These are phyloP conservation scores for Diaporthe aspalathi DNA, from an alignment of 2,329 filamentous ascomycete species.

Conservation along the genomic window DNA sequence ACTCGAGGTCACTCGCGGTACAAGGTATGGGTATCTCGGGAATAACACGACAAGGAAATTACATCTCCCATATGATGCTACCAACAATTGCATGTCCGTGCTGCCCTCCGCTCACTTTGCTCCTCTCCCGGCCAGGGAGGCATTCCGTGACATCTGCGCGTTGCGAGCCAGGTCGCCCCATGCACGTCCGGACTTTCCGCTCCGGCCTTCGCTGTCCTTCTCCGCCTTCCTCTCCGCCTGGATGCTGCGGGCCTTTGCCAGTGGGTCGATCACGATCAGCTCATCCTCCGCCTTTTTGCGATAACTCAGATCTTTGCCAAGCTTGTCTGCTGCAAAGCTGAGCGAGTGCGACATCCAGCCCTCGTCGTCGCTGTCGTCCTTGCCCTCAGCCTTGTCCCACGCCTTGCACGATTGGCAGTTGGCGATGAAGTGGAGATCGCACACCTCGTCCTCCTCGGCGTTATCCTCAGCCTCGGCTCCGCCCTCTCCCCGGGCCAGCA, in stretches of 20 bases:
- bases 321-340: constrained; percentile 86
- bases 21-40: constrained; percentile 26
- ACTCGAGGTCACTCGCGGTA: not conserved
- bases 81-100: not conserved
- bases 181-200: constrained; percentile 63
- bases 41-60: not conserved
- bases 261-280: constrained; percentile 90
- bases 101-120: constrained; percentile 55
- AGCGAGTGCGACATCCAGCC: constrained; percentile 90
- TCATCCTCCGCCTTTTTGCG: constrained; percentile 93
- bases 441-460: constrained; percentile 77
- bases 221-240: constrained; percentile 72
- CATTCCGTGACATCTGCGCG: constrained; percentile 64
- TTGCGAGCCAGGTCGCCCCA: constrained; percentile 69
- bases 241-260: constrained; percentile 82
- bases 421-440: constrained; percentile 95
- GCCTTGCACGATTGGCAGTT: constrained; percentile 92
- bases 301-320: constrained; percentile 93
- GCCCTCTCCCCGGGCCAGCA: constrained; percentile 40
- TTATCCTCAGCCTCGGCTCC: constrained; percentile 46
- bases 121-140: constrained; percentile 67
- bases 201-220: constrained; percentile 59
- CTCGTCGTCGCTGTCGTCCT: constrained; percentile 69
- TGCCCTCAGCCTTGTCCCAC: constrained; percentile 76
- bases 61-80: not conserved